Percentiles rank a stretch among this genome's conserved stretches.
These are phyloP conservation scores for Trypanosoma platydactyli DNA, from an alignment of 208 protist species.

Conservation along the genomic window DNA sequence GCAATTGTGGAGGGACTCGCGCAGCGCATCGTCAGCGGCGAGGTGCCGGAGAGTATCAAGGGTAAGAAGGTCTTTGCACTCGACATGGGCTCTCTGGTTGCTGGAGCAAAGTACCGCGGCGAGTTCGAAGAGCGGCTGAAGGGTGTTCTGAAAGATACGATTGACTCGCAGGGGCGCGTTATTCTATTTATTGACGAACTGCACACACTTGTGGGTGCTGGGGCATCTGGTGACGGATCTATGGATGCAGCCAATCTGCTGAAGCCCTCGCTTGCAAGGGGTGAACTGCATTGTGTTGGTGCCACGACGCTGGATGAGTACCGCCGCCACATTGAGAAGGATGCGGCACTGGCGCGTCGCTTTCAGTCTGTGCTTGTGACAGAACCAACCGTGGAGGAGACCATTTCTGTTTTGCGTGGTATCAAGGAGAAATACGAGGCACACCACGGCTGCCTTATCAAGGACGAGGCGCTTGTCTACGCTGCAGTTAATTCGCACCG, in stretches of 20 bases:
- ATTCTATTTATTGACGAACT: conserved; percentile 99
- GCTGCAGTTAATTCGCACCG: conserved; percentile 91
- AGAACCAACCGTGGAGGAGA: conserved; percentile 97
- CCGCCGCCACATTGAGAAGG: conserved; percentile 97
- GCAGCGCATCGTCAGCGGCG: conserved; percentile 91
- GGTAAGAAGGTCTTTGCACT: conserved; percentile 90
- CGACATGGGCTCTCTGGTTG: conserved; percentile 98
- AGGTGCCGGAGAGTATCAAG: conserved; percentile 91
- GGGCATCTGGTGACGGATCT: conserved; percentile 88
- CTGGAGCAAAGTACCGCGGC: conserved; percentile 98
- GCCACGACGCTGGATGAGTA: conserved; percentile 99
- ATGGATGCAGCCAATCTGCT: conserved; percentile 99
- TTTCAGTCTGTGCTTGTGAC: conserved; percentile 97
- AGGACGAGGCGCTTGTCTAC: conserved; percentile 89
- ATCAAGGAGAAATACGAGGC: conserved; percentile 94
- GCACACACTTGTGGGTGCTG: conserved; percentile 98
- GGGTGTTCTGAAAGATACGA: conserved; percentile 98
- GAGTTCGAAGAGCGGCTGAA: conserved; percentile 99
- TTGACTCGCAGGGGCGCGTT: conserved; percentile 93
- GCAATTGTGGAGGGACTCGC: conserved; percentile 94
- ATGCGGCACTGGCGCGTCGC: conserved; percentile 97
- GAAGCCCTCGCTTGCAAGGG: conserved; percentile 97
- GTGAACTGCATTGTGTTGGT: conserved; percentile 96
- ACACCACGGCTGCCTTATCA: conserved; percentile 91
- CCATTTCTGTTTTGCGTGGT: conserved; percentile 97